Conservation (phyloP, 768 basidiomycete genomes). For the Tylopilus balloui region DNA sequence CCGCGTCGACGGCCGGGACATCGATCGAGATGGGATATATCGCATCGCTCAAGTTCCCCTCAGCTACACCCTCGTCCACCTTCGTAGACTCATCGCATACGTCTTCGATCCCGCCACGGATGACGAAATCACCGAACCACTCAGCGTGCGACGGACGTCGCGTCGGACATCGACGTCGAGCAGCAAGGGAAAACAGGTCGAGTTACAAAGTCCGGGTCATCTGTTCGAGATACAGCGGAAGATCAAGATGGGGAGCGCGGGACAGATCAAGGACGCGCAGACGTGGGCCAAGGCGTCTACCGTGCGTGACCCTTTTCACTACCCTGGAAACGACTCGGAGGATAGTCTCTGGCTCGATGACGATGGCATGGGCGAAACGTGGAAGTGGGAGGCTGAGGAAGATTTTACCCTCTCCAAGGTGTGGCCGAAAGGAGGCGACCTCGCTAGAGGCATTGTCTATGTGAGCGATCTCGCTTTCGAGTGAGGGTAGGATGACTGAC, state of each 20-base stretch:
- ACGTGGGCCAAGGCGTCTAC: slow-evolving; percentile 52
- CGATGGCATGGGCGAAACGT: slow-evolving; percentile 41
- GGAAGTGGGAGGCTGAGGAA: slow-evolving; percentile 70
- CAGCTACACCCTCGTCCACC: slow-evolving; percentile 64
- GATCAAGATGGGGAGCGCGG: slow-evolving; percentile 41
- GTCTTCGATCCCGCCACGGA: slow-evolving; percentile 41
- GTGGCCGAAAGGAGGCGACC: slow-evolving; percentile 47
- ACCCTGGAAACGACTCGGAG: slow-evolving; percentile 37
- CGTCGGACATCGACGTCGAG: slow-evolving; percentile 25
- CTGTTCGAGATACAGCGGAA: slow-evolving; percentile 57
- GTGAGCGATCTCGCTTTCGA: slow-evolving; percentile 37
- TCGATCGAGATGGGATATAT: slow-evolving; percentile 47
- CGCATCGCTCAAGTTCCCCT: slow-evolving; percentile 66
- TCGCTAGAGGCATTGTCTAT: slow-evolving; percentile 52
- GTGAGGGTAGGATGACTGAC: neutral
- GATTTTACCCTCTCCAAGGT: slow-evolving; percentile 56
- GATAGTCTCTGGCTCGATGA: slow-evolving; percentile 29
- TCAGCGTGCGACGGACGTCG: slow-evolving; percentile 15
- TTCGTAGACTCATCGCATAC: slow-evolving; percentile 58
- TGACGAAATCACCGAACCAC: slow-evolving; percentile 20
- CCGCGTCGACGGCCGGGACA: slow-evolving; percentile 20
- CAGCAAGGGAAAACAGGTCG: slow-evolving; percentile 20
- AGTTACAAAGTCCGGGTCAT: slow-evolving; percentile 37
- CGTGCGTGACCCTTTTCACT: slow-evolving; percentile 45
- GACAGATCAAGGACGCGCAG: slow-evolving; percentile 48